Percentiles rank a stretch among this genome's conserved stretches.
Conservation (phyloP, 1,284 basidiomycete genomes). For the Agaricales sp. region DNA sequence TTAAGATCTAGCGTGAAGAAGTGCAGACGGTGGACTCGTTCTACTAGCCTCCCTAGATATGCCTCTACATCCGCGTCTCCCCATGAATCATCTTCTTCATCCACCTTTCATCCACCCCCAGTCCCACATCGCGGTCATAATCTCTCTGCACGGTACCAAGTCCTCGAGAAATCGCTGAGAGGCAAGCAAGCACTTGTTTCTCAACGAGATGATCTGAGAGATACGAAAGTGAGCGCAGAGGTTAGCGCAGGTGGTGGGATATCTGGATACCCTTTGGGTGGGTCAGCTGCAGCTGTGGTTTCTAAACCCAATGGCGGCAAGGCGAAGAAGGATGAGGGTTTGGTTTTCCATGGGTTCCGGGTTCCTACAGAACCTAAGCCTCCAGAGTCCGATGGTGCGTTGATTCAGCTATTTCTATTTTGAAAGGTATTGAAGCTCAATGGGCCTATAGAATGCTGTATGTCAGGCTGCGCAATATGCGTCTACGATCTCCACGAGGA, state of each 20-base stretch:
- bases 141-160: conserved; percentile 38
- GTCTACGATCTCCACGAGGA: conserved; percentile 85
- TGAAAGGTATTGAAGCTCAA: conserved; percentile 1
- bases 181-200: conserved; percentile 27
- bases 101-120: background rate
- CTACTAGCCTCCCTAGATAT: too few species aligned
- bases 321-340: conserved; percentile 16
- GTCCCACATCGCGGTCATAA: conserved; percentile 29
- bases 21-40: too few species aligned
- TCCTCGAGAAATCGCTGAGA: conserved; percentile 43
- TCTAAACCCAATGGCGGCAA: conserved; percentile 3
- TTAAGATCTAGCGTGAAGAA: too few species aligned
- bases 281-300: conserved; percentile 3
- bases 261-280: conserved; percentile 11
- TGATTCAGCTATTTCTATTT: background rate
- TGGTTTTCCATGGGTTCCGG: conserved; percentile 42
- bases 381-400: conserved; percentile 56
- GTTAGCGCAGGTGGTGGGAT: conserved; percentile 22
- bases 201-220: too few species aligned
- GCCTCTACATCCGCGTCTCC: too few species aligned
- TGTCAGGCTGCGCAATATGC: conserved; percentile 86
- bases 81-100: too few species aligned
- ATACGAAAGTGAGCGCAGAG: too few species aligned
- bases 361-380: conserved; percentile 50
- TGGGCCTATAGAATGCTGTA: conserved; percentile 65